phyloP scores from a whole-genome alignment of 1,139 yeast genomes.

The Barnettozyma hawaiiensis region DNA sequence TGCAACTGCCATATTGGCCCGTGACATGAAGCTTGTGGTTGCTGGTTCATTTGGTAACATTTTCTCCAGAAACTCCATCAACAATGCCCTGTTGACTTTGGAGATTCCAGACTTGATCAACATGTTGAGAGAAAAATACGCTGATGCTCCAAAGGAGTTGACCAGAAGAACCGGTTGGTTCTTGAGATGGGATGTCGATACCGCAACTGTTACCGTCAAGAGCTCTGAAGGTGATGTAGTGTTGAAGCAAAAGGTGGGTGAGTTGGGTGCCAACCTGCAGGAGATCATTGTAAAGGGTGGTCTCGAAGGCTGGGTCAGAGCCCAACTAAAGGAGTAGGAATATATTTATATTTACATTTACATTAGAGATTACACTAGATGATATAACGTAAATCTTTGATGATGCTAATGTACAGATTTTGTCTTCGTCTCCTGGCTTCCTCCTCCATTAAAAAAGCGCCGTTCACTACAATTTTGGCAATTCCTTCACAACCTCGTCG shows the following conservation, averaged over 20 bases:
- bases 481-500: slow-evolving; percentile 94
- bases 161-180: slow-evolving; percentile 95
- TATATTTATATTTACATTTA: not conserved
- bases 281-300: slow-evolving; percentile 97
- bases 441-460: no score
- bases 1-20: slow-evolving; percentile 91
- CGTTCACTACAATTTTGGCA: slow-evolving; percentile 28
- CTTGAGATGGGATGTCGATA: slow-evolving; percentile 88
- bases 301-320: slow-evolving; percentile 94
- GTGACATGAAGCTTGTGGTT: slow-evolving; percentile 87
- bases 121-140: slow-evolving; percentile 65
- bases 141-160: slow-evolving; percentile 50
- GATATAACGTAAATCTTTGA: not conserved
- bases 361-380: not conserved
- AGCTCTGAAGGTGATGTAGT: slow-evolving; percentile 59
- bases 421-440: not conserved
- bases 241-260: slow-evolving; percentile 85
- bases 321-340: slow-evolving; percentile 47
- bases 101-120: slow-evolving; percentile 86
- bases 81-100: slow-evolving; percentile 87
- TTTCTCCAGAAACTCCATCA: slow-evolving; percentile 90
- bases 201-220: slow-evolving; percentile 69
- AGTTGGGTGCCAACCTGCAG: slow-evolving; percentile 89
- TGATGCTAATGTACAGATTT: slow-evolving; percentile 2
- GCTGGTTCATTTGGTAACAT: slow-evolving; percentile 98